Conservation (phyloP, 2,329 filamentous ascomycete genomes). For the Pseudocercospora musae region DNA sequence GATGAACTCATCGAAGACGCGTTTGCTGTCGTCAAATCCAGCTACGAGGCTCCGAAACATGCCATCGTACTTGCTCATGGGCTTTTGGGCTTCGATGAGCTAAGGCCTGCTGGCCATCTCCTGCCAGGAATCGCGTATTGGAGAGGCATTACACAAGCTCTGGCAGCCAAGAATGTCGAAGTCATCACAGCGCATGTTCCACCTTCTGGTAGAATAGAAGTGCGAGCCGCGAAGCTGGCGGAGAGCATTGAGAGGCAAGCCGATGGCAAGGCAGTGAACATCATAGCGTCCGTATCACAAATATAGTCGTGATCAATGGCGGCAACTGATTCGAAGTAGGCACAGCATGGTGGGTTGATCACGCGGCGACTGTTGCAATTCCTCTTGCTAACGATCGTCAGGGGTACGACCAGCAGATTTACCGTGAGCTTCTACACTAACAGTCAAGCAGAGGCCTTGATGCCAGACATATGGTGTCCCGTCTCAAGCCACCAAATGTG, state of each 20-base stretch:
- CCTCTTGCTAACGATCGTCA: conserved; percentile 13
- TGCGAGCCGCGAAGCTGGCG: conserved; percentile 52
- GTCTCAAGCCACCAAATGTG: conserved; percentile 59
- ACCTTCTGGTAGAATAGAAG: conserved; percentile 58
- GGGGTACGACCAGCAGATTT: conserved; percentile 18
- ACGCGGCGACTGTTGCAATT: background rate
- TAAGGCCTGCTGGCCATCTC: conserved; percentile 50
- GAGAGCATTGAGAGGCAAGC: conserved; percentile 53
- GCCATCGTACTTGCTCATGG: conserved; percentile 63
- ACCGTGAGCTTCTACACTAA: conserved; percentile 1
- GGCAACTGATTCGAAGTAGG: conserved; percentile 3
- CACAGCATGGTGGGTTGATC: conserved; percentile 21
- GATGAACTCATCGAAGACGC: conserved; percentile 48
- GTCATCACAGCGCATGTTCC: conserved; percentile 61
- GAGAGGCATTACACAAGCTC: conserved; percentile 60
- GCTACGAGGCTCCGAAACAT: conserved; percentile 55
- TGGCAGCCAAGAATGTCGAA: conserved; percentile 55
- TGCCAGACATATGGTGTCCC: conserved; percentile 62
- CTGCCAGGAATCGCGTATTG: conserved; percentile 62
- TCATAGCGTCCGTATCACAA: conserved; percentile 55
- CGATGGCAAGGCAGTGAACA: conserved; percentile 58
- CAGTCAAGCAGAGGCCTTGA: conserved; percentile 54
- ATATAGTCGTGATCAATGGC: background rate
- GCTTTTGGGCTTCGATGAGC: conserved; percentile 63
- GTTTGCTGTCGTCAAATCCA: conserved; percentile 56